Evolutionary conservation across 257 asterid species (phyloP).

Genomic region (Nicotiana sylvestris): DNA sequence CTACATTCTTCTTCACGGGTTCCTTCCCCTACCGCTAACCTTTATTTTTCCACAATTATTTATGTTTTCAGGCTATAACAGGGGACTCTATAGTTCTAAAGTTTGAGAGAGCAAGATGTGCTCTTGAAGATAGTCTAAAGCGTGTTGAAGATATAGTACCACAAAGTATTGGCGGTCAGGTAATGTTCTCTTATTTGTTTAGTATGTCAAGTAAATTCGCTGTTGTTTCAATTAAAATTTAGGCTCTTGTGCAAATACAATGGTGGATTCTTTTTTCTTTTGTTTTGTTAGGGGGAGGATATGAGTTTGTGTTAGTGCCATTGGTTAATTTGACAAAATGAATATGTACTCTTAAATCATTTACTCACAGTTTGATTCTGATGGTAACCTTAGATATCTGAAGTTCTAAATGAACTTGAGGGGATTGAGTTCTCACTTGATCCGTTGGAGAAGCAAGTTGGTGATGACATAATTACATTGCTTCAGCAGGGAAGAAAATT

Average conservation of each 20-base stretch:
- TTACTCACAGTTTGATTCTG: conserved; percentile 21
- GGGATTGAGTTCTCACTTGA: conserved; percentile 75
- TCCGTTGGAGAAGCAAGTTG: conserved; percentile 76
- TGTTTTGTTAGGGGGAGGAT: neutral
- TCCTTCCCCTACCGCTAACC: neutral
- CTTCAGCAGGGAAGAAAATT: conserved; percentile 94
- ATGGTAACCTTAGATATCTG: conserved; percentile 57
- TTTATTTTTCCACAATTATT: neutral
- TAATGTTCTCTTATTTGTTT: conserved; percentile 19
- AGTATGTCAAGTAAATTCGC: neutral
- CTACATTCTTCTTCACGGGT: neutral
- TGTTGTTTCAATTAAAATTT: neutral
- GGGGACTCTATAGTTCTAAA: conserved; percentile 89
- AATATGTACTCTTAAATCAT: neutral
- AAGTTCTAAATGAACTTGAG: conserved; percentile 57
- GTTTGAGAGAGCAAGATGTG: conserved; percentile 90
- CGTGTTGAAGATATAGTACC: conserved; percentile 96
- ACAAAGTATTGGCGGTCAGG: conserved; percentile 87
- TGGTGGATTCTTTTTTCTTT: neutral
- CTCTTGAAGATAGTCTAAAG: conserved; percentile 77
- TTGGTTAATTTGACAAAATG: neutral
- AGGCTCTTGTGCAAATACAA: neutral
- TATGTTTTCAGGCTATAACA: conserved; percentile 68
- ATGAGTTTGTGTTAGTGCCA: neutral
- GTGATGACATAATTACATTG: conserved; percentile 77